Evolutionary conservation across 352 stramenopile species (phyloP).

Genomic region (Globisporangium iwayamae): DNA sequence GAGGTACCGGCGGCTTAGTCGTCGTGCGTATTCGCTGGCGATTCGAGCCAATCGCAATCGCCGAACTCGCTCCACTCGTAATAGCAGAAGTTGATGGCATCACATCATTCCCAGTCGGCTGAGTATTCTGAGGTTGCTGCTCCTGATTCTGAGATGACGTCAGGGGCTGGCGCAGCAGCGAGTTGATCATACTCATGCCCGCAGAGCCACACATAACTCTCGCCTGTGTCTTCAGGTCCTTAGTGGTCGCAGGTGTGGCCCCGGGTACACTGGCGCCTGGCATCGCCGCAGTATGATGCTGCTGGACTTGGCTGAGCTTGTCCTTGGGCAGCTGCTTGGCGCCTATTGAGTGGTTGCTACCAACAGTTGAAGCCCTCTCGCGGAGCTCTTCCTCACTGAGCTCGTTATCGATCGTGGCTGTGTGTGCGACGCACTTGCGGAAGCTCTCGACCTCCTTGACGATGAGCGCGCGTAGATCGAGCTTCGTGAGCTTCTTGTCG

Average conservation of each 20-base stretch:
- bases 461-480: slow-evolving; percentile 64
- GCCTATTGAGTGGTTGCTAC: not conserved
- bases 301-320: not conserved
- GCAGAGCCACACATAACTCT: slow-evolving; percentile 30
- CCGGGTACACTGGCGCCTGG: not conserved
- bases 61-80: slow-evolving; percentile 1
- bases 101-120: not conserved
- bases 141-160: slow-evolving; percentile 14
- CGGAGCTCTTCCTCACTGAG: slow-evolving; percentile 11
- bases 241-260: not conserved
- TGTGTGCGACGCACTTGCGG: slow-evolving; percentile 27
- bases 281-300: not conserved
- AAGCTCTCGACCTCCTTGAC: slow-evolving; percentile 69
- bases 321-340: slow-evolving; percentile 7
- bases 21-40: slow-evolving; percentile 38
- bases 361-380: not conserved
- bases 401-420: slow-evolving; percentile 1
- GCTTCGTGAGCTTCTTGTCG: slow-evolving; percentile 63
- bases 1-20: slow-evolving; percentile 59
- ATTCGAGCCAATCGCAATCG: slow-evolving; percentile 44
- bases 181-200: slow-evolving; percentile 47
- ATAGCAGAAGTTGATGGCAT: not conserved
- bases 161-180: slow-evolving; percentile 27
- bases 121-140: not conserved
- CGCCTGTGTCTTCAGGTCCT: not conserved